A percentile compares a stretch with the other conserved stretches of the same genome.
phyloP scores from a whole-genome alignment of 2,329 filamentous ascomycete genomes.

The Penicillium verrucosum region DNA sequence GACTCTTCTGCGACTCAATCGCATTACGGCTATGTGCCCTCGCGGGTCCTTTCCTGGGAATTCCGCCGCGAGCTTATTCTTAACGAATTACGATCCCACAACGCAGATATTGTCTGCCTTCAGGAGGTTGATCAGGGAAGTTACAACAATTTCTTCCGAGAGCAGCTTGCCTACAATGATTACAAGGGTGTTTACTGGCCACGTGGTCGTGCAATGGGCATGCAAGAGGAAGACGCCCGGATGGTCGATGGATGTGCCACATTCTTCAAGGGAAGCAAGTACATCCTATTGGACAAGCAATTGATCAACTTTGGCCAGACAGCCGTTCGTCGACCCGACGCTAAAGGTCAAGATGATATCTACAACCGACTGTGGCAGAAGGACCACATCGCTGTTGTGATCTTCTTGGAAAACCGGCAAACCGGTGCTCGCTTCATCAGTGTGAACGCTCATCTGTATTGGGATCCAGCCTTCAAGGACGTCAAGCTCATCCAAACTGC shows the following conservation, averaged over 20 bases:
- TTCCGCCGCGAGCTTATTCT: constrained; percentile 80
- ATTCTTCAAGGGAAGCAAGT: constrained; percentile 95
- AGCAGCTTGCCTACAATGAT: constrained; percentile 77
- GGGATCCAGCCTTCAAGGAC: constrained; percentile 86
- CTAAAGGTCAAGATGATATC: constrained; percentile 95
- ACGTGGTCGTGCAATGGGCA: constrained; percentile 83
- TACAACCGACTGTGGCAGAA: constrained; percentile 99
- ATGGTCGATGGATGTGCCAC: constrained; percentile 94
- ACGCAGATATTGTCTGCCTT: constrained; percentile 86
- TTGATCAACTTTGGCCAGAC: constrained; percentile 87
- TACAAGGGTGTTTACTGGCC: constrained; percentile 96
- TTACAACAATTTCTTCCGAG: constrained; percentile 86
- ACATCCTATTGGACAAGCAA: constrained; percentile 88
- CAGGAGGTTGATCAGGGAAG: constrained; percentile 92
- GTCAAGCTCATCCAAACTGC: constrained; percentile 96
- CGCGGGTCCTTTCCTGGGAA: constrained; percentile 78
- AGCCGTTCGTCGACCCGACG: constrained; percentile 90
- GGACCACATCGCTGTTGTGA: constrained; percentile 90
- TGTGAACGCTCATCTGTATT: constrained; percentile 90
- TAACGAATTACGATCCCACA: constrained; percentile 71
- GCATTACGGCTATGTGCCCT: constrained; percentile 87
- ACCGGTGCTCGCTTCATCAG: constrained; percentile 92
- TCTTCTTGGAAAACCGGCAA: constrained; percentile 85
- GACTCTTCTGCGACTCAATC: constrained; percentile 84
- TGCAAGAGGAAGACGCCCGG: constrained; percentile 83